Percentiles rank a stretch among this genome's conserved stretches.
Evolutionary conservation across 1,139 yeast species (phyloP).

Genomic region (Pneumocystis oryctolagi): DNA sequence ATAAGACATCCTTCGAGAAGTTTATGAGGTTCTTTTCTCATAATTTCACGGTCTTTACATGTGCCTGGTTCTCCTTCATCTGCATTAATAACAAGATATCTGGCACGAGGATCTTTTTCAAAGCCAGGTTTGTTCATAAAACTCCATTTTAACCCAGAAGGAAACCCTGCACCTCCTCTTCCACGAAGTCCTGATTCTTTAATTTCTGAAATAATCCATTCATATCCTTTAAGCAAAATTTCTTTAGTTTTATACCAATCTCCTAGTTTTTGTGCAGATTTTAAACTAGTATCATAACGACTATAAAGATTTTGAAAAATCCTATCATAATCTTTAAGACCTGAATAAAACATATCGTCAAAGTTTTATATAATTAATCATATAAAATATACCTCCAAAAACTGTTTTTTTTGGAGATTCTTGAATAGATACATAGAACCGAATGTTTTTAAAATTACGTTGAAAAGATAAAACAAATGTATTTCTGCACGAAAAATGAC

Average conservation of each 20-base stretch:
- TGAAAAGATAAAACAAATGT: not conserved
- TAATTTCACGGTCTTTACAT: constrained; percentile 78
- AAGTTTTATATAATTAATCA: not conserved
- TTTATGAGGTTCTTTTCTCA: constrained; percentile 80
- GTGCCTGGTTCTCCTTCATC: constrained; percentile 94
- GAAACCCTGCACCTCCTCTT: constrained; percentile 89
- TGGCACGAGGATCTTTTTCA: constrained; percentile 75
- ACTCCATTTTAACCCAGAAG: constrained; percentile 80
- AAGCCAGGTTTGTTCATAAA: constrained; percentile 92
- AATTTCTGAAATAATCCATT: constrained; percentile 49
- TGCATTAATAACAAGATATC: constrained; percentile 76
- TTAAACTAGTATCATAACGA: constrained; percentile 57
- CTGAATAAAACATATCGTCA: not conserved
- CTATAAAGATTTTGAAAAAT: constrained; percentile 72
- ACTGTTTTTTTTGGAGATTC: not conserved
- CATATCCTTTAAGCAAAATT: constrained; percentile 63
- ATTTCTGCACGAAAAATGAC: not conserved
- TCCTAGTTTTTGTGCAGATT: constrained; percentile 62
- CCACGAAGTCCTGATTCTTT: constrained; percentile 76
- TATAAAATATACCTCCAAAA: not conserved
- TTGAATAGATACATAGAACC: not conserved
- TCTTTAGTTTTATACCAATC: constrained; percentile 88
- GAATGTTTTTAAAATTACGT: not conserved
- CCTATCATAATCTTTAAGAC: constrained; percentile 58
- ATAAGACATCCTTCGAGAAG: constrained; percentile 75